phyloP scores from a whole-genome alignment of 148 eudicot genomes.

The Euryodendron excelsum region DNA sequence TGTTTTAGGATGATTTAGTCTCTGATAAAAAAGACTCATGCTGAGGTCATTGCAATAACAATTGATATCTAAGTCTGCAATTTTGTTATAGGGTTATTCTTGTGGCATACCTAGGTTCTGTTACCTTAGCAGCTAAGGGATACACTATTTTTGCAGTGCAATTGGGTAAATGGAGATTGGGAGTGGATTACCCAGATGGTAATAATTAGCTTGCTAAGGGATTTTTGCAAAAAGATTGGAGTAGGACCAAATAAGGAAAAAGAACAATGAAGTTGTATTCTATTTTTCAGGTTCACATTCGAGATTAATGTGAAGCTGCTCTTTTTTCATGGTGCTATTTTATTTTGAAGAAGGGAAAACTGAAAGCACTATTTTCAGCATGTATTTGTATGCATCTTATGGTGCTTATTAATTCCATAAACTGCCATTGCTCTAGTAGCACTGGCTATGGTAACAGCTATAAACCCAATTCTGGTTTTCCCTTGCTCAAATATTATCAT shows the following conservation, averaged over 20 bases:
- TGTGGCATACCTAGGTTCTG: not conserved
- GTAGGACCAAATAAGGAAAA: not conserved
- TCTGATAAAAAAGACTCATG: not conserved
- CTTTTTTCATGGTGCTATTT: too few relatives aligned
- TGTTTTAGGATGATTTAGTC: too few relatives aligned
- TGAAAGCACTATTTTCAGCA: too few relatives aligned
- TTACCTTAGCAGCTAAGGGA: not conserved
- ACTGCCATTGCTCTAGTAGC: not conserved
- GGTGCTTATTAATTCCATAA: not conserved
- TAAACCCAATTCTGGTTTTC: not conserved
- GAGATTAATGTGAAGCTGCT: too few relatives aligned
- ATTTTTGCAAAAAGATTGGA: not conserved
- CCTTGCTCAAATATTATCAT: slow-evolving; percentile 4
- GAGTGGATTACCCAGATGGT: too few relatives aligned
- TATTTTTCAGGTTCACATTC: not conserved
- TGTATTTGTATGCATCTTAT: not conserved
- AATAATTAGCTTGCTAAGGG: not conserved
- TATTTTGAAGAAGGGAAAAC: not conserved
- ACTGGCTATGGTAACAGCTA: not conserved
- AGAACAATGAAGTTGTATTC: too few relatives aligned
- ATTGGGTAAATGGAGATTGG: too few relatives aligned
- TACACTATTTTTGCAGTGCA: too few relatives aligned
- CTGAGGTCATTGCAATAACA: not conserved
- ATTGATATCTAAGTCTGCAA: not conserved
- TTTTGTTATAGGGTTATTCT: not conserved